Evolutionary conservation across 345 rosid species (phyloP).

Genomic region (Noccaea caerulescens): DNA sequence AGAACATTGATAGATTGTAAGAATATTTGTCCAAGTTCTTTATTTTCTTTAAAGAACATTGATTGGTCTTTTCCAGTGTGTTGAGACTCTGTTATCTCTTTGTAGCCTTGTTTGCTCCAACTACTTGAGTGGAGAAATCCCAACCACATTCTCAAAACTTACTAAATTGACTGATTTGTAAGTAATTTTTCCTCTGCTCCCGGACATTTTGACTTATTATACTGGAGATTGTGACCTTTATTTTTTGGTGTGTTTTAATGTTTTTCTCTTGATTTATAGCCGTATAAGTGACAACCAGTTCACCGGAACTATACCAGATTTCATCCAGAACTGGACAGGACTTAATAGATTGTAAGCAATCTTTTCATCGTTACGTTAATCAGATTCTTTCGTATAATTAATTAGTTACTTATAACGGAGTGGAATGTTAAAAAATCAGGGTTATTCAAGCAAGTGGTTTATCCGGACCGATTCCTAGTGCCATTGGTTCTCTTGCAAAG

Average conservation of each 20-base stretch:
- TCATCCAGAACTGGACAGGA: constrained; percentile 59
- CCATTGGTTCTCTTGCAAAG: constrained; percentile 30
- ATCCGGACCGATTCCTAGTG: constrained; percentile 57
- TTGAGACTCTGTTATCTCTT: constrained; percentile 19
- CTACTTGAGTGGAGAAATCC: constrained; percentile 54
- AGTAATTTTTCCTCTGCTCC: constrained; percentile 22
- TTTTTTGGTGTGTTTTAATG: not conserved
- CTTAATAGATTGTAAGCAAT: constrained; percentile 54
- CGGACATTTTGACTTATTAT: too few relatives aligned
- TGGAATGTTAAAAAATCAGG: constrained; percentile 35
- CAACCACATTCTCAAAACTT: constrained; percentile 53
- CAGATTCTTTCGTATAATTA: not conserved
- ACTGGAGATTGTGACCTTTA: too few relatives aligned
- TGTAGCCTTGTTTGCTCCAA: constrained; percentile 58
- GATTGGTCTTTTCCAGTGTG: not conserved
- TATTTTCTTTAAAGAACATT: not conserved
- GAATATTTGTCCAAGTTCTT: constrained; percentile 13
- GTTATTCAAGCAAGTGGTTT: constrained; percentile 58
- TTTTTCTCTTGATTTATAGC: constrained; percentile 35
- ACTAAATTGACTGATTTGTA: constrained; percentile 53
- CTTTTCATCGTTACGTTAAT: not conserved
- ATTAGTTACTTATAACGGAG: not conserved
- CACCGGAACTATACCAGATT: constrained; percentile 55
- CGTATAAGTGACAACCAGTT: constrained; percentile 59
- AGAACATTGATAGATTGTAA: constrained; percentile 32